phyloP scores from a whole-genome alignment of 305 asterid genomes.

The Fraxinus nigra region DNA sequence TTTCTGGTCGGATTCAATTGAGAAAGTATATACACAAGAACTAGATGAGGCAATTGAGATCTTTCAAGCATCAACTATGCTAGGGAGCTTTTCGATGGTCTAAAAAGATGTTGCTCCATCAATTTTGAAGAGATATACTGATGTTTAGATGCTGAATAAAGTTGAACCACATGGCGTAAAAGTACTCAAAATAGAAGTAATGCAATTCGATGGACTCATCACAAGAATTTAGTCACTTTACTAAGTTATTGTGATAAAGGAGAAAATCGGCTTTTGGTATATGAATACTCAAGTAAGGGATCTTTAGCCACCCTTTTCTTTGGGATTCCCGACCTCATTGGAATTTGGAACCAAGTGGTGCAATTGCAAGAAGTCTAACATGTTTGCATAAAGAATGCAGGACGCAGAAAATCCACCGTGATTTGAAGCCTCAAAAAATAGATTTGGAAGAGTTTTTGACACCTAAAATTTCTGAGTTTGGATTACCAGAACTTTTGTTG shows the following conservation, averaged over 20 bases:
- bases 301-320: constrained; percentile 27
- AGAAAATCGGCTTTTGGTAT: constrained; percentile 26
- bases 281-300: constrained; percentile 41
- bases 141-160: constrained; percentile 30
- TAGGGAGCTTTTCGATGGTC: constrained; percentile 32
- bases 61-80: constrained; percentile 29
- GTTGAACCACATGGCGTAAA: constrained; percentile 26
- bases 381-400: constrained; percentile 42
- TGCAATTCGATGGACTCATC: constrained; percentile 35
- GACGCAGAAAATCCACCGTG: constrained; percentile 40
- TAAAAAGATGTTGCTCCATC: constrained; percentile 18
- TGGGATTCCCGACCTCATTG: constrained; percentile 25
- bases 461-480: constrained; percentile 37
- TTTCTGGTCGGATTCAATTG: background rate
- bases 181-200: constrained; percentile 39
- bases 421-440: constrained; percentile 40
- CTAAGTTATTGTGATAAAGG: constrained; percentile 39
- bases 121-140: constrained; percentile 3
- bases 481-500: constrained; percentile 34
- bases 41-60: constrained; percentile 33
- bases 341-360: constrained; percentile 29
- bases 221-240: constrained; percentile 38
- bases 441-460: constrained; percentile 31
- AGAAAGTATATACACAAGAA: constrained; percentile 27
- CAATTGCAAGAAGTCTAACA: constrained; percentile 34